Evolutionary conservation across 495 filamentous ascomycete species (phyloP).

Genomic region (Neurospora africana): DNA sequence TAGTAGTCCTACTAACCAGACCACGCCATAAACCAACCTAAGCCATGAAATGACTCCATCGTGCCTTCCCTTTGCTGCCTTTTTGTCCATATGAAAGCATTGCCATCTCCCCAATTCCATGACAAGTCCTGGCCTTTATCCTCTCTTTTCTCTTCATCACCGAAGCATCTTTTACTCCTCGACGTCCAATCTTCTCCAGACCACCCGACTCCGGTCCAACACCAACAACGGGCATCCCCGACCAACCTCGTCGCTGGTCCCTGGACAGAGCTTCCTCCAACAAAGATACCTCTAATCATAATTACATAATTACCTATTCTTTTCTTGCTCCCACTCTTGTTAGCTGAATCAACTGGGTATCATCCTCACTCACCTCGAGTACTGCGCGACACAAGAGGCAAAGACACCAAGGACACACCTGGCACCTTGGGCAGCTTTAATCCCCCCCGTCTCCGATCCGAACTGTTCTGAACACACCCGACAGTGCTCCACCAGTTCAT

Average conservation of each 20-base stretch:
- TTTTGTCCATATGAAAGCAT: neutral
- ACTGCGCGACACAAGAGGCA: neutral
- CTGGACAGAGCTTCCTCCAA: neutral
- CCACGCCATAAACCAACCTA: no score
- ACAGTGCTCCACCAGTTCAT: neutral
- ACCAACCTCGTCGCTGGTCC: neutral
- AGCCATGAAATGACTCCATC: neutral
- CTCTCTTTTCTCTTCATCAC: neutral
- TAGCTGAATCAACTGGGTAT: neutral
- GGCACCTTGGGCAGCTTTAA: neutral
- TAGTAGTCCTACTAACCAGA: neutral
- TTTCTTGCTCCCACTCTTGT: neutral
- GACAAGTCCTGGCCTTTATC: neutral
- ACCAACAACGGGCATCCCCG: neutral
- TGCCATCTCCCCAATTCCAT: neutral
- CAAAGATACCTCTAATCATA: neutral
- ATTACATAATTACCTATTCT: neutral
- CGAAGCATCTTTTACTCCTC: neutral
- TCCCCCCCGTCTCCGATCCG: neutral
- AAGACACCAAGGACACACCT: neutral
- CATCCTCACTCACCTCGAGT: neutral
- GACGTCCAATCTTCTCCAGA: neutral
- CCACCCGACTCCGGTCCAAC: neutral
- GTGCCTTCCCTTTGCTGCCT: neutral
- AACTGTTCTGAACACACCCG: neutral